These are phyloP conservation scores for Syzygium syzygioides DNA, from an alignment of 441 rosid species.

Conservation along the genomic window DNA sequence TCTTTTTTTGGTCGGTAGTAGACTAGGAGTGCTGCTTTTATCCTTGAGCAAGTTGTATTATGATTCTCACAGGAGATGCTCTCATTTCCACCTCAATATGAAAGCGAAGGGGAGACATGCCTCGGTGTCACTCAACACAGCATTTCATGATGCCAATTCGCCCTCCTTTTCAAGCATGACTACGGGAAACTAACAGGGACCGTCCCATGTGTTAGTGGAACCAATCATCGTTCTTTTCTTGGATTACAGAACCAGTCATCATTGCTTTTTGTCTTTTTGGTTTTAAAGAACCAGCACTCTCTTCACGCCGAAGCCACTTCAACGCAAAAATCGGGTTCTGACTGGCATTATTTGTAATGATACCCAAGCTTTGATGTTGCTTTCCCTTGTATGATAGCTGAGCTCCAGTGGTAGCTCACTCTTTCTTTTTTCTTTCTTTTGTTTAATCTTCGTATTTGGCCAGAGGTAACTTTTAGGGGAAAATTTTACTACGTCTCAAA, in stretches of 20 bases:
- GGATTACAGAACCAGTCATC: neutral
- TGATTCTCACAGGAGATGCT: neutral
- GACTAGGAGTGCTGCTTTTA: neutral
- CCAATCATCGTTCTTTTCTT: neutral
- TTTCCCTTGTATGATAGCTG: neutral
- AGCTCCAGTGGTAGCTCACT: neutral
- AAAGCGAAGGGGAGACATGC: neutral
- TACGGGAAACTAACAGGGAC: neutral
- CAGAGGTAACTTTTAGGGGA: neutral
- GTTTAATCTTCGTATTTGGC: neutral
- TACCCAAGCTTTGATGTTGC: neutral
- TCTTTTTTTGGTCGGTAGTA: neutral
- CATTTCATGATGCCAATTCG: neutral
- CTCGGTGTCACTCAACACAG: neutral
- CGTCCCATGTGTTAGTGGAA: neutral
- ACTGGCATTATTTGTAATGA: neutral
- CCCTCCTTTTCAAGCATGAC: neutral
- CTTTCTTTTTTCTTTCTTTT: neutral
- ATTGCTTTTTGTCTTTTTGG: neutral
- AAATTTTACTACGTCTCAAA: neutral
- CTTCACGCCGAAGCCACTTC: neutral
- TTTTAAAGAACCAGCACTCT: neutral
- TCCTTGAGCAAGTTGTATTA: neutral
- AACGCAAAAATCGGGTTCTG: neutral
- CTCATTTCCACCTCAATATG: neutral